Conservation (phyloP, 1,139 yeast species). For the Saccharomycopsis phalli region DNA sequence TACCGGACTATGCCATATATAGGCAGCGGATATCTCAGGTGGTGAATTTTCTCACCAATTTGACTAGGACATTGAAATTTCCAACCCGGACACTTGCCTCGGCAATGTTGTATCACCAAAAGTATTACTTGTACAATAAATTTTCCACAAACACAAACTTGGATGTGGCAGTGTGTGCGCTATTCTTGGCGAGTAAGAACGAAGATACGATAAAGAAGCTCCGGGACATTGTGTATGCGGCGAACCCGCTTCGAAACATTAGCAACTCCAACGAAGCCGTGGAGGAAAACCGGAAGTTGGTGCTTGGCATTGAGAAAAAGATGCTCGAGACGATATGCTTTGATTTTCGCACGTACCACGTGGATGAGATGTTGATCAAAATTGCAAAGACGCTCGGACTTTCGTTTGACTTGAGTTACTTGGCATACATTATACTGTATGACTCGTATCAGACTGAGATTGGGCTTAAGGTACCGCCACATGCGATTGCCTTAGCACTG, state of each 20-base stretch:
- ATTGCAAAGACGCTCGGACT: conserved; percentile 49
- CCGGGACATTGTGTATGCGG: conserved; percentile 42
- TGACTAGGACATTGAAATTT: conserved; percentile 46
- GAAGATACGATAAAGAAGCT: conserved; percentile 85
- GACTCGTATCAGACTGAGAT: conserved; percentile 72
- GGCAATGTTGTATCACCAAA: conserved; percentile 63
- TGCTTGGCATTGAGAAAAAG: conserved; percentile 56
- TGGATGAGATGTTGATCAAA: conserved; percentile 64
- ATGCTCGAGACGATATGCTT: conserved; percentile 66
- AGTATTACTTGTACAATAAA: conserved; percentile 56
- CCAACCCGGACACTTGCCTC: conserved; percentile 62
- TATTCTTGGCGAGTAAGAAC: conserved; percentile 74
- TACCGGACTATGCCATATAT: conserved; percentile 40
- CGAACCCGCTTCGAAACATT: conserved; percentile 20
- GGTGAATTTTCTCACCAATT: conserved; percentile 44
- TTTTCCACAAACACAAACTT: conserved; percentile 34
- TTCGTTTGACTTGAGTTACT: conserved; percentile 37
- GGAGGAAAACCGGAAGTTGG: conserved; percentile 44
- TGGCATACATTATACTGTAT: conserved; percentile 68
- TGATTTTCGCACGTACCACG: conserved; percentile 57
- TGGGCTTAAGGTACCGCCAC: conserved; percentile 67
- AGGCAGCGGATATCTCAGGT: conserved; percentile 46
- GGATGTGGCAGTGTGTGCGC: conserved; percentile 61
- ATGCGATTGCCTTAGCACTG: conserved; percentile 68
- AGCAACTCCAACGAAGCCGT: conserved; percentile 23